Evolutionary conservation across 371 early-diverging fungal genomes (phyloP).

Genomic region (Mortierella sp.): DNA sequence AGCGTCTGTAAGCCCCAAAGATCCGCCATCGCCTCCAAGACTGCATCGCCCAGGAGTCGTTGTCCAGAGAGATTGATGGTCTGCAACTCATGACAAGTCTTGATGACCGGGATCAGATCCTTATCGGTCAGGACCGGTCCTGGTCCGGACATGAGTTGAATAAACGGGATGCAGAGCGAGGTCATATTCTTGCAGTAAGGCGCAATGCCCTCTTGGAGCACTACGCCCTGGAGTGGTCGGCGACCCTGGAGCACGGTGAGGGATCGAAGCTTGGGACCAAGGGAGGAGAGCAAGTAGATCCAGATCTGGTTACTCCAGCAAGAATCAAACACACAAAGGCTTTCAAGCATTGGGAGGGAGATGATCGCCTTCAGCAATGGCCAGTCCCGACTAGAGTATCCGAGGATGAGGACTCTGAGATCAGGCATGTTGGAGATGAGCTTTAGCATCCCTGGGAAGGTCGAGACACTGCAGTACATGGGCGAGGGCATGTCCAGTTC

Average conservation of each 20-base stretch:
- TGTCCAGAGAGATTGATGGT: constrained; percentile 46
- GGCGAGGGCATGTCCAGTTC: constrained; percentile 55
- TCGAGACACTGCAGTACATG: constrained; percentile 51
- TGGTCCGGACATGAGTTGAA: constrained; percentile 40
- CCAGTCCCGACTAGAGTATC: constrained; percentile 55
- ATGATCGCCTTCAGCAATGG: constrained; percentile 44
- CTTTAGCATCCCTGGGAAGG: constrained; percentile 48
- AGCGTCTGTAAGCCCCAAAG: constrained; percentile 44
- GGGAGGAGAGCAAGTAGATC: constrained; percentile 42
- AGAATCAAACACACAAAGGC: constrained; percentile 49
- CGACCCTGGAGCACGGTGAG: constrained; percentile 46
- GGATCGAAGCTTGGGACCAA: constrained; percentile 38
- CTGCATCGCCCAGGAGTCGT: constrained; percentile 31
- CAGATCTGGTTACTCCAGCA: constrained; percentile 55
- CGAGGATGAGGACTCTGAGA: constrained; percentile 34
- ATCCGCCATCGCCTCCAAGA: constrained; percentile 37
- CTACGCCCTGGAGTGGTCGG: constrained; percentile 40
- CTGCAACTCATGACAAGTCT: constrained; percentile 45
- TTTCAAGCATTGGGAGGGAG: constrained; percentile 28
- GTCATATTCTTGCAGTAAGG: constrained; percentile 43
- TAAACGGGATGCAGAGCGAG: constrained; percentile 46
- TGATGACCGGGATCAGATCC: constrained; percentile 49
- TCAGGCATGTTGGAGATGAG: constrained; percentile 31
- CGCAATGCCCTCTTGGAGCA: constrained; percentile 41
- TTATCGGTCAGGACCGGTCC: constrained; percentile 29